Conservation (phyloP, 176 grass and related monocot species). For the Pontederia crassipes region DNA sequence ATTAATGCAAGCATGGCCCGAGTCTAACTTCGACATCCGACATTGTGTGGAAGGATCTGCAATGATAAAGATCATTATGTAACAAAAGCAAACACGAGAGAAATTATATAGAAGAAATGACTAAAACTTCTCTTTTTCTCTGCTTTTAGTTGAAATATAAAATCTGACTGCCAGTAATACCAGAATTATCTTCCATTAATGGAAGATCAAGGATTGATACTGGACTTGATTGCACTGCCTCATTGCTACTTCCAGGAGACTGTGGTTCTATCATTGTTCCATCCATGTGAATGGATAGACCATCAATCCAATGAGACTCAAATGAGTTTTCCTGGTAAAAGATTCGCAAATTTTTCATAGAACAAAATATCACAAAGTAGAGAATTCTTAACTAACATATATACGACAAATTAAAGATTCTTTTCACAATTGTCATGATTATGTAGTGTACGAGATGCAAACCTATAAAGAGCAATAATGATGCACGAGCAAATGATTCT, state of each 20-base stretch:
- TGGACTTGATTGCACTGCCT: background rate
- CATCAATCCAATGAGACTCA: background rate
- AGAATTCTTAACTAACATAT: background rate
- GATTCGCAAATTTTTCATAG: background rate
- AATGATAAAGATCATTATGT: background rate
- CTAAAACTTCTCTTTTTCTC: background rate
- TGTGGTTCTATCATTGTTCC: background rate
- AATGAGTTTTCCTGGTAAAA: slow-evolving; percentile 1
- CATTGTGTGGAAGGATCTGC: background rate
- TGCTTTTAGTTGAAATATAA: background rate
- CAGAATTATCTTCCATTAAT: slow-evolving; percentile 1
- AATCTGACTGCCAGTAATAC: background rate
- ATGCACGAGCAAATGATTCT: too few species aligned
- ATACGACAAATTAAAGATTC: background rate
- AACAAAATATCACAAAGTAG: too few species aligned
- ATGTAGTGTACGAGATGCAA: too few species aligned
- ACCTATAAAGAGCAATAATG: too few species aligned
- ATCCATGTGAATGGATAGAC: background rate
- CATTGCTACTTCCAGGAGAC: background rate
- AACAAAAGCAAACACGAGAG: background rate
- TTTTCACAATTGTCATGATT: background rate
- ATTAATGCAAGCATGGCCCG: background rate
- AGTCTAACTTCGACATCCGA: background rate
- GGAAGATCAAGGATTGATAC: slow-evolving; percentile 2
- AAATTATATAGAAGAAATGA: background rate